Base-by-base conservation (phyloP, 192 early-diverging fungal genomes). In the Mortierella antarctica region DNA sequence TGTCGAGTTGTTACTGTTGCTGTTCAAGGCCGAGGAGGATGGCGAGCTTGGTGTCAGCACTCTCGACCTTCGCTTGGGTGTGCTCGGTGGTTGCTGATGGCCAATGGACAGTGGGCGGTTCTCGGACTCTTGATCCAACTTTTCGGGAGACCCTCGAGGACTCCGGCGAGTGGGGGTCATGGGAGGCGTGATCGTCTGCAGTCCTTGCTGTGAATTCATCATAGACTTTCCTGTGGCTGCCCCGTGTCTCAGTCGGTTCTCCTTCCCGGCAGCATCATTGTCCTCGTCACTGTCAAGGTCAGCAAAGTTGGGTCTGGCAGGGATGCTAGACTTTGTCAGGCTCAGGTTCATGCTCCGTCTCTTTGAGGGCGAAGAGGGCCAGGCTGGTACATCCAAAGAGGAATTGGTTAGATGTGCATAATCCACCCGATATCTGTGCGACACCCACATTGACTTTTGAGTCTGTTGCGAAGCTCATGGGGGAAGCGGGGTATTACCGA, bases 161-260 rank as follows among this genome's bases (percentile, higher is more conserved):
- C 67, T 57, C 13, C 56, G 39, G 10, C 67, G 57, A 18, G 67
- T 69, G 15, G 67, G 67, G 1, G 67, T 69, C 49, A 69, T 49
- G 6, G 57, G 67, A 3, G 57, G 57, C 6, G 57, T 60, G 13
- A 65, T 65, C 42, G 64, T 55, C 18, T 65, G 64, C 44, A 39
- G 7, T 17, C 21, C n/a, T 17, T 54, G 7, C 17, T 17, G 7
- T 10, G 53, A 17, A 54, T 17, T 54, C n/a, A 21, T 11, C 7
- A 21, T 1, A 54, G 21, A 2, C 7, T 10, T 54, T 21, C 21
- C 21, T 1, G 2, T 17, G 7, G n/a, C 53, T 21, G 21, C 53
- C 53, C 21, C n/a, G 9, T 20, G 7, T 8, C 53, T 54, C 10
- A 7, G 15, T 54, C 53, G n/a, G 21, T 54, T 54, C 17, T 15